Percentiles rank a stretch among this genome's conserved stretches.
Conservation (phyloP, 2,329 filamentous ascomycete genomes). For the Parafenestella ontariensis region DNA sequence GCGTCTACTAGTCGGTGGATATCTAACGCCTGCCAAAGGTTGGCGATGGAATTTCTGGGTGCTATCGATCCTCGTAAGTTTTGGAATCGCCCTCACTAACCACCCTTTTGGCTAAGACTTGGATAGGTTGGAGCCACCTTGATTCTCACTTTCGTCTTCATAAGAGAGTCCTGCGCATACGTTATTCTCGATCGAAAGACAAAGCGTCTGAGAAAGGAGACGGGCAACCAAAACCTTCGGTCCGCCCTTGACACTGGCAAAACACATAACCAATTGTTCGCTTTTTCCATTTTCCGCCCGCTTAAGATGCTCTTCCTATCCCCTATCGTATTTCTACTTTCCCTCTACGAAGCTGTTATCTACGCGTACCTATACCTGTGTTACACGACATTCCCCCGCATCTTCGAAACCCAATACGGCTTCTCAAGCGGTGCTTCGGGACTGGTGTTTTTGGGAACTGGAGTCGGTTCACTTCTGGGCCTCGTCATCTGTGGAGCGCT, state of each 20-base stretch:
- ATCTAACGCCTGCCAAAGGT: slow-evolving; percentile 6
- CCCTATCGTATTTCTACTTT: slow-evolving; percentile 11
- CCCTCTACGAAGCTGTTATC: slow-evolving; percentile 8
- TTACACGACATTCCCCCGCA: slow-evolving; percentile 24
- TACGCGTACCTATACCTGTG: slow-evolving; percentile 27
- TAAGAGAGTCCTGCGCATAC: slow-evolving; percentile 23
- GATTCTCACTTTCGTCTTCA: slow-evolving; percentile 38
- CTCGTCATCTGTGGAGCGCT: slow-evolving; percentile 1
- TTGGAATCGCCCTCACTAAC: too few relatives aligned
- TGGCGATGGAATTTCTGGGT: slow-evolving; percentile 26
- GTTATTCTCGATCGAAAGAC: slow-evolving; percentile 45
- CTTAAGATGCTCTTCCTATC: slow-evolving; percentile 30
- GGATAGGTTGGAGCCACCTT: slow-evolving; percentile 28
- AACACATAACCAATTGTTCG: slow-evolving; percentile 15
- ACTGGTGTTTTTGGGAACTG: slow-evolving; percentile 15
- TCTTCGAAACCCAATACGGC: slow-evolving; percentile 21
- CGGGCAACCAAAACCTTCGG: slow-evolving; percentile 35
- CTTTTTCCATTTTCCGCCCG: slow-evolving; percentile 28
- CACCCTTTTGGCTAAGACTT: too few relatives aligned
- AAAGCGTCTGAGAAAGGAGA: slow-evolving; percentile 32
- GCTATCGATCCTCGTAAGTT: slow-evolving; percentile 8
- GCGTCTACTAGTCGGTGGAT: slow-evolving; percentile 21
- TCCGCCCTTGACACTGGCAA: slow-evolving; percentile 17
- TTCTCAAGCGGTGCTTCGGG: slow-evolving; percentile 16
- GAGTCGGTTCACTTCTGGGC: slow-evolving; percentile 21